A percentile compares a stretch with the other conserved stretches of the same genome.
Evolutionary conservation across 352 stramenopile genomes (phyloP).

Genomic region (Phytophthora ramorum): DNA sequence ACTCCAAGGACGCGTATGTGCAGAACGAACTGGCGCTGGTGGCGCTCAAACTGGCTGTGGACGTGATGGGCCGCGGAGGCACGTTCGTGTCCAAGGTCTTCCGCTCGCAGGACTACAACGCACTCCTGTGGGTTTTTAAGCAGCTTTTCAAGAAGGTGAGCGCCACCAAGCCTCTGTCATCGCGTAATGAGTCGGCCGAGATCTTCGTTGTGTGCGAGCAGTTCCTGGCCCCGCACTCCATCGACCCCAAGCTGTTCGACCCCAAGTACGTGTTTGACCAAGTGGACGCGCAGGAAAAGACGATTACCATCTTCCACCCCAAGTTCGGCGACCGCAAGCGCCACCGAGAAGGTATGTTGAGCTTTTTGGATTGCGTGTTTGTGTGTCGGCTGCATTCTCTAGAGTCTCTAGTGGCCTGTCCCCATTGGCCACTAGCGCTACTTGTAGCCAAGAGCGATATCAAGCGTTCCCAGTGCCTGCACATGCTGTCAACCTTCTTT

Average conservation of each 20-base stretch:
- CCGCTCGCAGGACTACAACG: constrained; percentile 98
- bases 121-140: constrained; percentile 98
- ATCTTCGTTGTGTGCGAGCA: constrained; percentile 99
- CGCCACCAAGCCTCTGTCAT: constrained; percentile 98
- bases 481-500: constrained; percentile 41
- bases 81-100: constrained; percentile 98
- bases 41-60: constrained; percentile 96
- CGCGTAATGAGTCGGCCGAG: constrained; percentile 98
- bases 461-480: constrained; percentile 73
- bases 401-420: constrained; percentile 88
- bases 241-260: constrained; percentile 98
- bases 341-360: constrained; percentile 89
- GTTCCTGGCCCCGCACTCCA: constrained; percentile 96
- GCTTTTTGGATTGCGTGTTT: constrained; percentile 37
- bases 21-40: constrained; percentile 98
- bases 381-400: constrained; percentile 84
- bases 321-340: constrained; percentile 96
- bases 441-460: constrained; percentile 92
- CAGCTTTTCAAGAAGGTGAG: constrained; percentile 99
- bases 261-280: constrained; percentile 98
- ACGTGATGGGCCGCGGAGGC: constrained; percentile 95
- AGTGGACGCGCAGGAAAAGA: constrained; percentile 88
- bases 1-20: constrained; percentile 99
- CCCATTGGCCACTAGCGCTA: constrained; percentile 87
- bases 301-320: constrained; percentile 98